Evolutionary conservation across 495 filamentous ascomycete species (phyloP), one percentile per base, ranked within the genome.

Genomic region (Opeltia flavorubescens): DNA sequence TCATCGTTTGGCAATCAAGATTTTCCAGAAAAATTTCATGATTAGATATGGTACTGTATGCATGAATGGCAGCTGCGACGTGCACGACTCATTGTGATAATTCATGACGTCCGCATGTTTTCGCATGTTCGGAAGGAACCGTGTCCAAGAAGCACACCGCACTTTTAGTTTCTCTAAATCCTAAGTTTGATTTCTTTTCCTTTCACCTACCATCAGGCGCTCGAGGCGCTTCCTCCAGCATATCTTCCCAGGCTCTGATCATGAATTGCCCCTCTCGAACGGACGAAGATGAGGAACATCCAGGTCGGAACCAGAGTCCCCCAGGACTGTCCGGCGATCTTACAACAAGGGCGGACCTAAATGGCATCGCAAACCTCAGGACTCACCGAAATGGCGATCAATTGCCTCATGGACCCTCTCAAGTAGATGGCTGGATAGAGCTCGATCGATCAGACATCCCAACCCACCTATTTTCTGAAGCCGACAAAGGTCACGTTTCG

Each of bases 241-340:
- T 30, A n/a, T 27, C 13, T 28, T 30, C 12, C 25, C 13, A 11
- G 4, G 12, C 42, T 4, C 0, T 13, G 12, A 50, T 9, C 0
- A 82, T 81, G 77, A 82, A 80, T 54, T 75, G 76, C 59, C 77
- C 76, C 24, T 81, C 77, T 12, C 62, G 76, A 47, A 77, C 65
- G n/a, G 77, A 81, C 43, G 74, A 81, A 43, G 69, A 68, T 13
- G 57, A 70, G 21, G 62, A 66, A 7, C 66, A 75, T 45, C 73
- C 68, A 12, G 66, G 59, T 40, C 77, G 71, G 68, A 83, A 80
- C 56, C 77, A 81, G 55, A 79, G 66, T 46, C 73, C 78, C 30
- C 60, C 70, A 12, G 59, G 64, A 9, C 58, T 81, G 42, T 74
- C 69, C 47, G 65, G 72, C 2, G 77, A 79, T 48, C 59, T 66